A percentile compares a stretch with the other conserved stretches of the same genome.
Conservation (phyloP, 2,329 filamentous ascomycete species). For the Cladophialophora immunda region DNA sequence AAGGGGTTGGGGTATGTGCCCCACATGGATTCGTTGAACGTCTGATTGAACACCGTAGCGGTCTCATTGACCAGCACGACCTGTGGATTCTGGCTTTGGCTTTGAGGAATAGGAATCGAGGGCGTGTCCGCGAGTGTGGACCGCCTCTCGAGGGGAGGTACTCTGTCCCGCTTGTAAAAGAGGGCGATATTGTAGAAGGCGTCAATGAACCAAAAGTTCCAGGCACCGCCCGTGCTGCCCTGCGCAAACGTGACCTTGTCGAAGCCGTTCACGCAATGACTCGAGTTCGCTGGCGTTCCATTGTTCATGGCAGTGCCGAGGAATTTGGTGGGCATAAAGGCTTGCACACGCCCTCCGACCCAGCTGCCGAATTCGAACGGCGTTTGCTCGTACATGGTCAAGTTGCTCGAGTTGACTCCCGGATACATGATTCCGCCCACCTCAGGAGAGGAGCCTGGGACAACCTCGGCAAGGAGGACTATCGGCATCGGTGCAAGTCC, state of each 20-base stretch:
- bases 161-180: conserved; percentile 26
- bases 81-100: conserved; percentile 18
- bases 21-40: conserved; percentile 27
- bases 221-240: conserved; percentile 26
- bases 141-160: background rate
- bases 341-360: conserved; percentile 27
- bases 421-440: conserved; percentile 26
- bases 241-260: conserved; percentile 27
- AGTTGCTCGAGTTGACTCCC: conserved; percentile 21
- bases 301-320: conserved; percentile 27
- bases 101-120: conserved; percentile 21
- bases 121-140: conserved; percentile 10
- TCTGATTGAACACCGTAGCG: conserved; percentile 16
- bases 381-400: conserved; percentile 28
- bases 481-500: conserved; percentile 28
- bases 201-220: conserved; percentile 31
- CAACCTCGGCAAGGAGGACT: conserved; percentile 22
- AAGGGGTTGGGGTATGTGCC: conserved; percentile 35
- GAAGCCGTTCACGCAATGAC: conserved; percentile 23
- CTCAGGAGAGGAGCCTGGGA: conserved; percentile 18
- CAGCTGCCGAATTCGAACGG: conserved; percentile 35
- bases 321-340: conserved; percentile 31
- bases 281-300: conserved; percentile 17
- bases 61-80: conserved; percentile 26
- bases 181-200: conserved; percentile 28